Evolutionary conservation across 805 yeast species (phyloP), one percentile per base, ranked within the genome.

Genomic region (Ogataea siamensis): DNA sequence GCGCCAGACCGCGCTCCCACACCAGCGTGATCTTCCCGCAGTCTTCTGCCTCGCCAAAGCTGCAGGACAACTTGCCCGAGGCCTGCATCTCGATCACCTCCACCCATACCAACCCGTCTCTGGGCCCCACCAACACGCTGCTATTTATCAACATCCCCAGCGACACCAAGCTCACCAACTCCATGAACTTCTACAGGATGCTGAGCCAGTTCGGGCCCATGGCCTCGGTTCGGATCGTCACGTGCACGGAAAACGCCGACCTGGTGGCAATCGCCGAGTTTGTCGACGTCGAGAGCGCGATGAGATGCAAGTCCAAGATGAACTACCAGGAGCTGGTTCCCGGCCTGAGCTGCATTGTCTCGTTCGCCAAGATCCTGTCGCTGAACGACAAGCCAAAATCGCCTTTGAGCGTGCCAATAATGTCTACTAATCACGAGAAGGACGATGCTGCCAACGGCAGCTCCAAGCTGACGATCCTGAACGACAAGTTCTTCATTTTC

Each of bases 301-400:
- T 85, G 70, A 74, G 71, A 32, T 87, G 96, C 35, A 80, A 81
- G 54, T 83, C 86, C 11, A 76, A 71, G 34, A 73, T 89, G 54
- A 87, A 84, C 54, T 94, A 88, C 46, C 79, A 81, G 47, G 96
- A 91, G 54, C 69, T 91, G 26, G 74, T 80, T 44, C 86, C 91
- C 2, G 95, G 95, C 3, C 70, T 76, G 17, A 77, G 83, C 12
- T 77, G 93, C 57, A 67, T 77, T 26, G 86, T 87, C 25, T 86
- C 89, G 0, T 93, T 87, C 70, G 97, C 96, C 3, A 85, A 83
- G 53, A 74, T 87, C 21, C 40, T 61, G 19, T 41, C 47, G n/a
- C 32, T 55, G 22, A 43, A 41, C 15, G 53, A 50, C 12, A 33
- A 36, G 17, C 32, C 40, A 6, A 27, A 27, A 8, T 26, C 46